Evolutionary conservation across 768 basidiomycete species (phyloP).

Genomic region (Rhizopogon salebrosus): DNA sequence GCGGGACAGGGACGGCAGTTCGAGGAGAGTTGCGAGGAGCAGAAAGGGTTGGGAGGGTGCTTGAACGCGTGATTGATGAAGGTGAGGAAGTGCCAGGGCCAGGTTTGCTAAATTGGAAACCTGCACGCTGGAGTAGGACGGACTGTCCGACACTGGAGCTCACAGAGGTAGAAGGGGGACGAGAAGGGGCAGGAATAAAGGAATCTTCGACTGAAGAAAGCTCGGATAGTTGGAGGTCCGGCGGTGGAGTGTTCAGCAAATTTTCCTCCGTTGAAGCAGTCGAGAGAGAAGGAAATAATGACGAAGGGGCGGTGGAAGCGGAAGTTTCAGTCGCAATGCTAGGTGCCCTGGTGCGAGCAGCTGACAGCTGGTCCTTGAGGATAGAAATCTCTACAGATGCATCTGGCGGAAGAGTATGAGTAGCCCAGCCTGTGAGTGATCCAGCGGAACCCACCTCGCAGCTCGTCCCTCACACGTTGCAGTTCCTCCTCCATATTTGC

Average conservation of each 20-base stretch:
- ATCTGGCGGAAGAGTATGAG: conserved; percentile 44
- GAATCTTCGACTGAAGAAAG: conserved; percentile 42
- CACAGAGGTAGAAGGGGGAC: conserved; percentile 26
- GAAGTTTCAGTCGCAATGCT: conserved; percentile 22
- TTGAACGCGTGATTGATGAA: conserved; percentile 51
- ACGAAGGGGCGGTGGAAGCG: conserved; percentile 21
- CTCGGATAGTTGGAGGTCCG: conserved; percentile 58
- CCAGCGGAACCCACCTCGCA: conserved; percentile 59
- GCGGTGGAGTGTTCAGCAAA: conserved; percentile 49
- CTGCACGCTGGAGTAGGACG: conserved; percentile 45
- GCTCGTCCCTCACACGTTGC: conserved; percentile 88
- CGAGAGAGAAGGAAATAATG: conserved; percentile 30
- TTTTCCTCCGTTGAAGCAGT: conserved; percentile 42
- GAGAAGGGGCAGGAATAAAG: conserved; percentile 30
- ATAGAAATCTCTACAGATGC: conserved; percentile 81
- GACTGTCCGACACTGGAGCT: conserved; percentile 37
- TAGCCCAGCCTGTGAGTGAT: background rate
- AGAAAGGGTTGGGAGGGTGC: conserved; percentile 48
- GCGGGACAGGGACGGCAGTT: conserved; percentile 33
- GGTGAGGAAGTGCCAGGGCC: conserved; percentile 36
- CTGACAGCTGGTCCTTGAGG: conserved; percentile 66
- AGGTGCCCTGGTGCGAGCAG: conserved; percentile 29
- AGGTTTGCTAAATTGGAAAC: conserved; percentile 41
- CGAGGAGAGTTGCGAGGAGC: conserved; percentile 44
- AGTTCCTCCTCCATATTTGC: conserved; percentile 85